Evolutionary conservation across 257 asterid species (phyloP).

Genomic region (Jacaranda mimosifolia): DNA sequence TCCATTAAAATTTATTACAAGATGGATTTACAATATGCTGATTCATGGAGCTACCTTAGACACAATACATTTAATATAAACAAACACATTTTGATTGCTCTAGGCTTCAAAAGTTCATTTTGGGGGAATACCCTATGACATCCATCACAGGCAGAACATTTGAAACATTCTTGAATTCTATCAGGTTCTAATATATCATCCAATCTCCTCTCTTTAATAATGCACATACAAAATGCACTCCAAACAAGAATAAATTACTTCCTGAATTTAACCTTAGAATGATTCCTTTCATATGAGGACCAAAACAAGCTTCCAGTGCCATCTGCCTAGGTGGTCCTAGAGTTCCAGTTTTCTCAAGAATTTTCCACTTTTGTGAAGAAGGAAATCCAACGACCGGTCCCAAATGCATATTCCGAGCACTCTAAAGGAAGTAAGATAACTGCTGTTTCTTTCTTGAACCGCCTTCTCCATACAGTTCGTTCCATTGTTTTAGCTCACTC

Average conservation of each 20-base stretch:
- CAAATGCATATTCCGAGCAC: background rate
- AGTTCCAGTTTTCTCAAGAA: background rate
- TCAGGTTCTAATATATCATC: slow-evolving; percentile 33
- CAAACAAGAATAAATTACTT: slow-evolving; percentile 34
- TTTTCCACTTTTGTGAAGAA: background rate
- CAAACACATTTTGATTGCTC: slow-evolving; percentile 38
- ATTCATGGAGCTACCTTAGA: slow-evolving; percentile 18
- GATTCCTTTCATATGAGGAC: slow-evolving; percentile 7
- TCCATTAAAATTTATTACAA: slow-evolving; percentile 32
- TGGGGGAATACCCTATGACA: slow-evolving; percentile 2
- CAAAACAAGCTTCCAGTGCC: background rate
- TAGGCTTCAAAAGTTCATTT: slow-evolving; percentile 24
- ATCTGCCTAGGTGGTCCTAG: background rate
- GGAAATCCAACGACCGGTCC: background rate
- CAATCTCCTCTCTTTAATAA: slow-evolving; percentile 33
- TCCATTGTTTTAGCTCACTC: slow-evolving; percentile 96
- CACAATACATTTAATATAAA: slow-evolving; percentile 26
- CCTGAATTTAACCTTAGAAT: slow-evolving; percentile 33
- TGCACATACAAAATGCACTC: slow-evolving; percentile 38
- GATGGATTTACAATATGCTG: slow-evolving; percentile 39
- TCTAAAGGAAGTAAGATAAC: slow-evolving; percentile 83
- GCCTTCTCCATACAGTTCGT: slow-evolving; percentile 92
- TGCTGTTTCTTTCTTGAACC: slow-evolving; percentile 92
- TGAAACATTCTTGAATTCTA: slow-evolving; percentile 12
- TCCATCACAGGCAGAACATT: slow-evolving; percentile 25